Evolutionary conservation across 2,329 filamentous ascomycete species (phyloP), one percentile per base, ranked within the genome.

Genomic region (Penicillium aurantiogriseum): DNA sequence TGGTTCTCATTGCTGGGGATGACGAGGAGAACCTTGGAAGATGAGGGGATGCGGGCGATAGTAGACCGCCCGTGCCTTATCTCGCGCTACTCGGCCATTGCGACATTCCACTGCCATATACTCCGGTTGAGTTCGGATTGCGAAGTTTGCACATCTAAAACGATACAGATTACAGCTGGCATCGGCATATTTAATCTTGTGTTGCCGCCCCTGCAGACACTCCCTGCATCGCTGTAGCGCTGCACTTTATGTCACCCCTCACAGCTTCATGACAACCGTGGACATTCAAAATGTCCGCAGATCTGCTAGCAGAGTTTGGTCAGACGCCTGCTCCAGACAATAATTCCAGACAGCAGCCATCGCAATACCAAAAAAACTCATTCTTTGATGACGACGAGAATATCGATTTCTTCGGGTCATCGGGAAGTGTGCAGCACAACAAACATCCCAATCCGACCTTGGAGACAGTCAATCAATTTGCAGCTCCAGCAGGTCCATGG

Each of bases 261-360:
- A 39, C n/a, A 33, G 29, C 25, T 53, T 47, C 48, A 51, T 63
- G 49, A 50, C 35, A 54, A 21, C 35, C 35, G 19, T 9, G 19
- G 21, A 61, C 57, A 33, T 40, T 48, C 51, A 40, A 42, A 21
- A 84, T 84, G 81, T 83, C 81, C 50, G 78, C 79, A 55, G 82
- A 84, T 64, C 73, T 84, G 23, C 76, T 82, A 45, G 80, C 80
- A 57, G 82, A 79, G 58, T 84, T 84, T 67, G 78, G 73, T 33
- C 56, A 63, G 52, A 57, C 62, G 31, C 54, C 66, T 49, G 56
- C 56, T 48, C 45, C 67, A 49, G 55, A 60, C 39, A 65, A 60
- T 31, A 51, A 61, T 40, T 56, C 47, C 36, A 38, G 43, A 48
- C 54, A 43, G 35, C 57, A 59, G 38, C 36, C 35, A 27, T 19